These are phyloP conservation scores for Daldinia bambusicola DNA, from an alignment of 495 filamentous ascomycete genomes.

Conservation along the genomic window DNA sequence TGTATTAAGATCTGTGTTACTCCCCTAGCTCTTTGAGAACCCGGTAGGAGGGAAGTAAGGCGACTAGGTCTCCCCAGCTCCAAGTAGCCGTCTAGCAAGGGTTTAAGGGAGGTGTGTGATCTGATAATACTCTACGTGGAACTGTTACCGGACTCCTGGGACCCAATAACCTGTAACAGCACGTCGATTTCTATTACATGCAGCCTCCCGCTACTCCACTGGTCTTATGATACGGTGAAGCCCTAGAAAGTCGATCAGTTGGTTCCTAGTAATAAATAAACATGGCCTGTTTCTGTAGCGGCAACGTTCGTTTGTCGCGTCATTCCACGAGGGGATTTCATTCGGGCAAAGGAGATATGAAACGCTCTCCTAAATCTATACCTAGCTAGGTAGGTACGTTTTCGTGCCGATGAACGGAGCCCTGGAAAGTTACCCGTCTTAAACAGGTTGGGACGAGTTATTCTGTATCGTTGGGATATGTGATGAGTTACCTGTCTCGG, in stretches of 20 bases:
- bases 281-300: slow-evolving; percentile 38
- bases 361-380: background rate
- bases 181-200: slow-evolving; percentile 33
- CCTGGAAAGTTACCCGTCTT: slow-evolving; percentile 20
- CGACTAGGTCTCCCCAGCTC: slow-evolving; percentile 16
- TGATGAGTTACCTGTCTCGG: slow-evolving; percentile 43
- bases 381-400: background rate
- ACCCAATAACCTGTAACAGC: slow-evolving; percentile 42
- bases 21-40: slow-evolving; percentile 1
- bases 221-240: slow-evolving; percentile 39
- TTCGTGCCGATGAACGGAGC: slow-evolving; percentile 32
- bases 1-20: slow-evolving; percentile 20
- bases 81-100: slow-evolving; percentile 23
- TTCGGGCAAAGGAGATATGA: background rate
- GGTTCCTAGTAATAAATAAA: slow-evolving; percentile 35
- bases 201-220: slow-evolving; percentile 33
- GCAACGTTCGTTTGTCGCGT: slow-evolving; percentile 25
- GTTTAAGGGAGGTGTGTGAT: slow-evolving; percentile 37
- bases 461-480: slow-evolving; percentile 31
- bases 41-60: slow-evolving; percentile 20
- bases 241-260: slow-evolving; percentile 31
- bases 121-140: slow-evolving; percentile 41
- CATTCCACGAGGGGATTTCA: background rate
- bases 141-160: slow-evolving; percentile 49
- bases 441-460: slow-evolving; percentile 5